Evolutionary conservation across 768 basidiomycete species (phyloP), one percentile per base, ranked within the genome.

Genomic region (Leccinum subtestaceum): DNA sequence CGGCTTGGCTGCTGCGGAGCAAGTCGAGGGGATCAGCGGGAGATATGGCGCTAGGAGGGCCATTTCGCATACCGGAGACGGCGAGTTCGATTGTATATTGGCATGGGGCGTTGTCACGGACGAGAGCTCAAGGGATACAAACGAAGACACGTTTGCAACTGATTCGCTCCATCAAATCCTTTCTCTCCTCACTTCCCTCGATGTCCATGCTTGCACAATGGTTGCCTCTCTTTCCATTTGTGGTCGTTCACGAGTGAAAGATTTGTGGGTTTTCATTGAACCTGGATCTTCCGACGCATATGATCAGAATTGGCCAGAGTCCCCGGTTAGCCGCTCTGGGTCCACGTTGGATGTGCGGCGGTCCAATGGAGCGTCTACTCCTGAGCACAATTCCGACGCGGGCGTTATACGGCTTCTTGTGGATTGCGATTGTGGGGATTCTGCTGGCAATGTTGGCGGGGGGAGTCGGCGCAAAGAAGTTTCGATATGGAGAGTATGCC

Each of bases 261-360:
- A 91, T 68, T 69, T 91, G 2, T 91, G 89, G 89, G 76, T 91
- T 46, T 91, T 91, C 69, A 83, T 83, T 0, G 86, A 86, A 21
- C 81, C 84, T 40, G 74, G 76, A 23, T 70, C 74, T 52, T 38
- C 61, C 12, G 72, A 73, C 19, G 45, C 57, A 25, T 67, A 64
- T 43, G 72, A 73, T 57, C 73, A 63, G 55, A 64, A 64, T 55
- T 75, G 70, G 65, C 73, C 73, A 52, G 72, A 75, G 21, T 73
- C 72, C 8, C 72, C 72, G 8, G 52, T 66, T 52, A 80, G 73
- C 48, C 76, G 72, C 31, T 70, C 68, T 12, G 71, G 64, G 17
- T 78, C 75, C 12, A 73, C 67, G 58, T 52, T 68, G 43, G 79
- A 79, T 57, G 63, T 75, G 52, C 74, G 71, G 23, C 67, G 72